These are phyloP conservation scores for Hyparrhenia diplandra DNA, from an alignment of 176 grass and related monocot genomes.

Conservation along the genomic window DNA sequence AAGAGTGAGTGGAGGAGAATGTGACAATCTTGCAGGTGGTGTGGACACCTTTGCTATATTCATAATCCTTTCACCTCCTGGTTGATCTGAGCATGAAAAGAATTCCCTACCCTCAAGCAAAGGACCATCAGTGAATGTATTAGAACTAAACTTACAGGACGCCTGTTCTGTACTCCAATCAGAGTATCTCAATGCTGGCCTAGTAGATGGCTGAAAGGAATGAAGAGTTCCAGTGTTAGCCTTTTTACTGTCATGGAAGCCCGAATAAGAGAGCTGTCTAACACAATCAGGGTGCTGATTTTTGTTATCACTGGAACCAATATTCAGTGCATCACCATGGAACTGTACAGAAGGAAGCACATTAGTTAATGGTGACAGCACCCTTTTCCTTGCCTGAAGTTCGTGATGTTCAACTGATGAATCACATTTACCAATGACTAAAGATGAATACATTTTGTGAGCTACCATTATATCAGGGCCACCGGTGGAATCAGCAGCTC, in stretches of 20 bases:
- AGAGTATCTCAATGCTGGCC: conserved; percentile 19
- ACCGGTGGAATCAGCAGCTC: neutral
- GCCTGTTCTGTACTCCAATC: conserved; percentile 14
- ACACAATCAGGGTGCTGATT: conserved; percentile 5
- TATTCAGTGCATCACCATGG: conserved; percentile 58
- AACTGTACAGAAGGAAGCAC: conserved; percentile 48
- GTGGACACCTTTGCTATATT: conserved; percentile 25
- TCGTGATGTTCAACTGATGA: conserved; percentile 30
- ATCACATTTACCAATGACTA: conserved; percentile 36
- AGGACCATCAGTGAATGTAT: conserved; percentile 69
- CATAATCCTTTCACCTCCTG: conserved; percentile 29
- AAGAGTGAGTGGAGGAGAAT: conserved; percentile 62
- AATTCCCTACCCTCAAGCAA: conserved; percentile 52
- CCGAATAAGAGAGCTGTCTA: conserved; percentile 35
- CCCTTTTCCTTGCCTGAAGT: conserved; percentile 61
- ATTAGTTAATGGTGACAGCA: conserved; percentile 74
- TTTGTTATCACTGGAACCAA: conserved; percentile 39
- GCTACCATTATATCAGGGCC: conserved; percentile 33
- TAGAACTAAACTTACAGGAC: conserved; percentile 25
- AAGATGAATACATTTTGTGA: conserved; percentile 44
- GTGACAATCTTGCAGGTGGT: conserved; percentile 42
- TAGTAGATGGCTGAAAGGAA: conserved; percentile 31
- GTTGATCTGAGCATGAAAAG: conserved; percentile 33
- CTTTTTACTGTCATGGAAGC: conserved; percentile 64
- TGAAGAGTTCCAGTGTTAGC: conserved; percentile 49